Conservation (phyloP, 192 early-diverging fungal species). For the Gryganskiella cystojenkinii region DNA sequence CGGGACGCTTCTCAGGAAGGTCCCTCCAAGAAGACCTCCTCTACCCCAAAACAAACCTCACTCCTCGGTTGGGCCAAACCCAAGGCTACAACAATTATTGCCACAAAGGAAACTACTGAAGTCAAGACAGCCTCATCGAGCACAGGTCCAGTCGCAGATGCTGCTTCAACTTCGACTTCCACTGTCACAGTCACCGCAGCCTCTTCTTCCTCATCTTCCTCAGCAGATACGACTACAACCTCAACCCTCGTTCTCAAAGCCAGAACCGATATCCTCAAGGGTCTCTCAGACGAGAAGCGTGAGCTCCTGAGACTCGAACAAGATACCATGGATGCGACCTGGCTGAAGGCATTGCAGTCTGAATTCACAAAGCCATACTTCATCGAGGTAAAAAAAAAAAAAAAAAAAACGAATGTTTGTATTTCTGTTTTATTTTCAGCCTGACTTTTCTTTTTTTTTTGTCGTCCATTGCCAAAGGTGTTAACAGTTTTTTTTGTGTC, state of each 20-base stretch:
- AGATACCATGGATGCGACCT: conserved; percentile 78
- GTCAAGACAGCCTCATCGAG: not conserved
- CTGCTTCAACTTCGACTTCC: too few relatives aligned
- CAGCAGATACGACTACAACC: not conserved
- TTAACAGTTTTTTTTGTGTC: conserved; percentile 1
- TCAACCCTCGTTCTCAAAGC: conserved; percentile 2
- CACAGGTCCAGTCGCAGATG: too few relatives aligned
- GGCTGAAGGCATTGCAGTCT: conserved; percentile 66
- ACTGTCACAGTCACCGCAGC: too few relatives aligned
- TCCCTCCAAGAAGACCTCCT: not conserved
- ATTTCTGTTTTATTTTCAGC: not conserved
- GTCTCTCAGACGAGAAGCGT: conserved; percentile 45
- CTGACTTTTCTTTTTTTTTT: not conserved
- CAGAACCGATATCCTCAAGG: conserved; percentile 35
- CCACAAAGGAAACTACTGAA: not conserved
- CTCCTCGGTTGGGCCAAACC: conserved; percentile 36
- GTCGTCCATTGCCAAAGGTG: not conserved
- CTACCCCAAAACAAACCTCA: conserved; percentile 24
- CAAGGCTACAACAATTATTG: conserved; percentile 3
- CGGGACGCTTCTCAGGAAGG: not conserved
- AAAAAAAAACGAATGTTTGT: not conserved
- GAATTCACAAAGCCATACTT: conserved; percentile 75
- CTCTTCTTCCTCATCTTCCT: not conserved
- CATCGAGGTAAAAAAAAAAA: conserved; percentile 55
- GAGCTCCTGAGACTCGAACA: conserved; percentile 66